Percentiles rank a stretch among this genome's conserved stretches.
phyloP scores from a whole-genome alignment of 768 basidiomycete species.

The Pisolithus sp. region DNA sequence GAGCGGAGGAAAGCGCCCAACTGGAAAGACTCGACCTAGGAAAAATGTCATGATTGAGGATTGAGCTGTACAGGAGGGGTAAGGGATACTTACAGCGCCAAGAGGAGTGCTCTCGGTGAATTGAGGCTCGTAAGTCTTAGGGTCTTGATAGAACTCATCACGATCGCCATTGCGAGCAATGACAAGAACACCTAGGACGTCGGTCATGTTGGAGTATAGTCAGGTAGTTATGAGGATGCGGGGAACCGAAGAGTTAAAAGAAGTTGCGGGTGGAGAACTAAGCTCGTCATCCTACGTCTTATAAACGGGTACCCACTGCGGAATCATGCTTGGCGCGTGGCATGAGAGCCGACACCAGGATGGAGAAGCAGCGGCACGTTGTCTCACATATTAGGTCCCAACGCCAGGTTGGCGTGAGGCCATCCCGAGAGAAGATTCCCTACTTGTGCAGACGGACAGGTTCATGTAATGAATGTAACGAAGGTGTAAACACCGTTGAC shows the following conservation, averaged over 20 bases:
- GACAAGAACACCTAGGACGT: slow-evolving; percentile 73
- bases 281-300: slow-evolving; percentile 11
- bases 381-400: slow-evolving; percentile 16
- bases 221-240: slow-evolving; percentile 4
- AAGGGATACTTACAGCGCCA: slow-evolving; percentile 48
- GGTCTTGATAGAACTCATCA: slow-evolving; percentile 62
- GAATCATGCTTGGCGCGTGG: slow-evolving; percentile 26
- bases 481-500: slow-evolving; percentile 13
- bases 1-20: slow-evolving; percentile 59
- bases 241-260: slow-evolving; percentile 12
- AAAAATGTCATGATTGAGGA: slow-evolving; percentile 1
- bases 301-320: slow-evolving; percentile 17
- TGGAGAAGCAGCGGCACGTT: slow-evolving; percentile 18
- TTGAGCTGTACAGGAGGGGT: not conserved
- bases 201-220: slow-evolving; percentile 18
- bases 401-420: slow-evolving; percentile 28
- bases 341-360: slow-evolving; percentile 21
- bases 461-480: slow-evolving; percentile 21
- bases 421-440: slow-evolving; percentile 22
- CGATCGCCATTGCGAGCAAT: slow-evolving; percentile 78
- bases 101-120: slow-evolving; percentile 70
- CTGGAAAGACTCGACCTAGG: slow-evolving; percentile 58
- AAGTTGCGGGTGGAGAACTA: slow-evolving; percentile 11
- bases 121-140: slow-evolving; percentile 54
- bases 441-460: slow-evolving; percentile 22